These are phyloP conservation scores for Talinum fruticosum DNA, from an alignment of 148 eudicot species.

Conservation along the genomic window DNA sequence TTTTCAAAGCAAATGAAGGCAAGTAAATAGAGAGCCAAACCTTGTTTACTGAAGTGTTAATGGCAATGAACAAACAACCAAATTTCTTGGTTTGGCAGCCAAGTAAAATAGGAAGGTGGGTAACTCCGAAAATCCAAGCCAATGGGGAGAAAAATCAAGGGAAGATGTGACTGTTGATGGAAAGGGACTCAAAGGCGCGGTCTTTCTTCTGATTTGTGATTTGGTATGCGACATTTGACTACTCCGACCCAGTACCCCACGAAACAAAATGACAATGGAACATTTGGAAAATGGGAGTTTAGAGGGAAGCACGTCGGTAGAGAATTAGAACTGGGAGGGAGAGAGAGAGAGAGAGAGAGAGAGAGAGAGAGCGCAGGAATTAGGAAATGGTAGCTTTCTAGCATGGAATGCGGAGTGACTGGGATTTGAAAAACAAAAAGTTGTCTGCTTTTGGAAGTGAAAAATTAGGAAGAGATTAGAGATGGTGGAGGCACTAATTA, in stretches of 20 bases:
- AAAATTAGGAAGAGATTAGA: neutral
- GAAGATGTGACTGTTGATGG: neutral
- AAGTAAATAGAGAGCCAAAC: conserved; percentile 9
- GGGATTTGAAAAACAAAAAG: neutral
- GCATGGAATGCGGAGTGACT: conserved; percentile 35
- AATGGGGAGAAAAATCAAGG: conserved; percentile 2
- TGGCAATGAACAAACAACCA: neutral
- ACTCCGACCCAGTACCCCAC: neutral
- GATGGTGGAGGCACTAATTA: neutral
- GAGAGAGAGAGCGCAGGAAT: no score
- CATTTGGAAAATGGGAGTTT: neutral
- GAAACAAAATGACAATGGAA: conserved; percentile 13
- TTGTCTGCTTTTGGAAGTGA: neutral
- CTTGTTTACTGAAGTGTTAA: neutral
- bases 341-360: conserved; percentile 2
- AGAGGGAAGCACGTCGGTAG: conserved; percentile 37
- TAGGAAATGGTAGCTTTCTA: neutral
- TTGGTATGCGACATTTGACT: neutral
- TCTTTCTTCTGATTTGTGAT: neutral
- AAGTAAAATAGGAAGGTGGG: conserved; percentile 5
- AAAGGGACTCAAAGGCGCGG: neutral
- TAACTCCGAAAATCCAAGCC: conserved; percentile 15
- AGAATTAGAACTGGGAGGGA: neutral
- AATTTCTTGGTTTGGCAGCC: neutral
- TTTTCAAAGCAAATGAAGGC: neutral